Base-by-base conservation (phyloP, 1,284 basidiomycete genomes). In the Ganoderma resinaceum region DNA sequence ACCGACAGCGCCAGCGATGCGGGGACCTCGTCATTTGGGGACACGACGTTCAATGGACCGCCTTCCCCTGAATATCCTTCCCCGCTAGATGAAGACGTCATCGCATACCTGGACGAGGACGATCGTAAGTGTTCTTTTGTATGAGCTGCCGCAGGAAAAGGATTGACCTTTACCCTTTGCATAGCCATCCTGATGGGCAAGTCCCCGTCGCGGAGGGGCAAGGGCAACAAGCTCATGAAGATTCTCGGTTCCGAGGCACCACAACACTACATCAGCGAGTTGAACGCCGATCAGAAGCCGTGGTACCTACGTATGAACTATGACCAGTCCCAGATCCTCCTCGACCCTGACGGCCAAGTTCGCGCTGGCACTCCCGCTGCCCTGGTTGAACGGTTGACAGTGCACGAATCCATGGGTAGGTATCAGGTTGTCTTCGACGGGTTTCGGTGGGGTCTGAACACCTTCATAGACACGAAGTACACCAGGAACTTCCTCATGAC, bases 401-500 rank as follows among this genome's bases (percentile, higher is more conserved):
- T 94, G 37, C 97, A 99, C 78, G 94, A 95, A 72, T 88, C 89
- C 76, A 87, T 87, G 66, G 93, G 94, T 94, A 75, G 77, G 86
- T 33, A 31, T 14, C 52, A 33, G 3, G 8, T 7, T 33, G 26
- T 29, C 6, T 7, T 33, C 35, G 23, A 26, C 3, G 38, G 16
- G 14, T 60, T 7, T 12, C 12, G 9, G 12, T 3, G 8, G 26
- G 16, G 40, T 60, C 35, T 38, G 7, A 60, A 3, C 6, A 16
- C 14, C 7, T 6, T 20, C 3, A 31, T 75, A 93, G 96, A 97
- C 78, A 85, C 89, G 0, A 88, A 89, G 6, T 99, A 95, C 82
- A 94, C 91, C 78, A 93, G 94, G 78, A 93, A 96, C 1, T 99
- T 99, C 87, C 81, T 99, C 71, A 93, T 98, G 88, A 99, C 98